Evolutionary conservation across 768 basidiomycete genomes (phyloP), one percentile per base, ranked within the genome.

Genomic region (Kwoniella dejecticola): DNA sequence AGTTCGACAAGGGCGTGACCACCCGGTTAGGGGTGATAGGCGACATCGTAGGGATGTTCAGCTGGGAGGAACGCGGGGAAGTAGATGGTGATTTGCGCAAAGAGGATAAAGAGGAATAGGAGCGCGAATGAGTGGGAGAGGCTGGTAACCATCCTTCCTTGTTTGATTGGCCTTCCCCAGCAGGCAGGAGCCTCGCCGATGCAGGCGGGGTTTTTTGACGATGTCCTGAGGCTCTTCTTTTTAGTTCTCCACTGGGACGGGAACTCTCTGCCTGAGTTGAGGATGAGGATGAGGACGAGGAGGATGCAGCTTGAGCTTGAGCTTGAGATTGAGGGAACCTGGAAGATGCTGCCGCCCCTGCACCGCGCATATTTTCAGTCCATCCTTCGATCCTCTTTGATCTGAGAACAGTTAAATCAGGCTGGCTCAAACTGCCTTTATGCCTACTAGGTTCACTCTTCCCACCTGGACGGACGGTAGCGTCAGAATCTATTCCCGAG

Each of bases 351-450:
- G n/a, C n/a, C n/a, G 5, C 41, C 7, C n/a, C 10, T 47, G 23
- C n/a, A 23, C 45, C 23, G 8, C 24, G 23, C 27, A 50, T 10
- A 50, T 40, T 19, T 26, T 48, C 60, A 17, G 60, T 45, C 60
- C 60, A 62, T 11, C 60, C 60, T 55, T 62, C 60, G 2, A 62
- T 46, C 46, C 60, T 33, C 26, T 42, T 53, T 19, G 48, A 52
- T 26, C 60, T 46, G n/a, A 62, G 24, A 7, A 26, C 60, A 15
- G 52, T 53, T 52, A 62, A 33, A 55, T 62, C 60, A 23, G 60
- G 60, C 24, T 62, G 60, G 49, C 60, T 62, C 10, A 62, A 29
- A 49, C 52, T 62, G 24, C 52, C 49, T 31, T 50, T 60, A 40
- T 27, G 24, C 27, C 42, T 41, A 6, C 21, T 33, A 24, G 21